Evolutionary conservation across 129 eudicot genomes (phyloP).

Genomic region (Flaveria linearis): DNA sequence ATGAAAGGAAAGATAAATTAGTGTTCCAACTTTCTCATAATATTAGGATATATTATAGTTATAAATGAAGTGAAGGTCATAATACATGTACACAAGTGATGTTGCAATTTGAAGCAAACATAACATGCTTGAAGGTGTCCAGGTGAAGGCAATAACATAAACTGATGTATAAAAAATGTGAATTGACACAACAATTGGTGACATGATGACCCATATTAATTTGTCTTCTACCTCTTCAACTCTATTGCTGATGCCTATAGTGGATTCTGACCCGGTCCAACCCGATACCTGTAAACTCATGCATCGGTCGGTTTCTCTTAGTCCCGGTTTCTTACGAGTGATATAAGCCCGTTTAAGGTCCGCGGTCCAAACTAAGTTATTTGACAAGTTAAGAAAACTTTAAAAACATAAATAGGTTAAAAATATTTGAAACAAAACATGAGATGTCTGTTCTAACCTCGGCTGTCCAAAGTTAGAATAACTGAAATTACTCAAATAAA

Average conservation of each 20-base stretch:
- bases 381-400: neutral
- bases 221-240: neutral
- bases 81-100: conserved; percentile 25
- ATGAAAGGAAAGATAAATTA: no score
- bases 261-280: neutral
- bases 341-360: neutral
- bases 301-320: neutral
- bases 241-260: neutral
- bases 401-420: no score
- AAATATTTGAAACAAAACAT: no score
- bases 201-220: conserved; percentile 28
- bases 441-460: no score
- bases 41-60: conserved; percentile 1
- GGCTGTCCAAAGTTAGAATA: no score
- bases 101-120: conserved; percentile 17
- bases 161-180: conserved; percentile 2
- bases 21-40: neutral
- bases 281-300: neutral
- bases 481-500: no score
- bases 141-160: conserved; percentile 29
- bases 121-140: conserved; percentile 26
- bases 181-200: conserved; percentile 11
- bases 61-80: neutral
- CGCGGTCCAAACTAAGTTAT: neutral
- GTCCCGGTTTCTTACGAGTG: neutral